Evolutionary conservation across 2,329 filamentous ascomycete species (phyloP).

Genomic region (Venturia oleaginea): DNA sequence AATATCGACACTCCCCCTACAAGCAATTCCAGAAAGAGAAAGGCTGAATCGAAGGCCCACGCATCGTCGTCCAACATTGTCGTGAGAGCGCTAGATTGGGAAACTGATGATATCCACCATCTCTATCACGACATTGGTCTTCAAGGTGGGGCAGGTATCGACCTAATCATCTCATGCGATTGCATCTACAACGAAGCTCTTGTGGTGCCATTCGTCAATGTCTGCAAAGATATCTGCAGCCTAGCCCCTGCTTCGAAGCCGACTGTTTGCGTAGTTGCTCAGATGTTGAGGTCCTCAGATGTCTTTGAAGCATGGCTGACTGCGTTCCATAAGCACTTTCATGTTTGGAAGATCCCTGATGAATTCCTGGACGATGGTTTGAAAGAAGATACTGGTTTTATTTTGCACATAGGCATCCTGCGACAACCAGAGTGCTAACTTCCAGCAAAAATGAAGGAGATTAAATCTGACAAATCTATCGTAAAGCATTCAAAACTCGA

Average conservation of each 20-base stretch:
- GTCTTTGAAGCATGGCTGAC: constrained; percentile 77
- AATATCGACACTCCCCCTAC: constrained; percentile 35
- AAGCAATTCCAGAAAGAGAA: neutral
- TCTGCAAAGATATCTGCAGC: constrained; percentile 65
- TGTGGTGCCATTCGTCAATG: constrained; percentile 70
- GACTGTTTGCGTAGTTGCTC: constrained; percentile 72
- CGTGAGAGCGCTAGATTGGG: constrained; percentile 63
- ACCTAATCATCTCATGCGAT: constrained; percentile 76
- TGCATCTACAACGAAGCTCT: constrained; percentile 92
- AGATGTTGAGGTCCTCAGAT: constrained; percentile 77
- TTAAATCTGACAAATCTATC: neutral
- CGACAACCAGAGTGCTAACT: constrained; percentile 5
- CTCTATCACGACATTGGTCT: constrained; percentile 18
- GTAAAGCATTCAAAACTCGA: neutral
- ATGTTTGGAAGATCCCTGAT: constrained; percentile 68
- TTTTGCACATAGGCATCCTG: constrained; percentile 69
- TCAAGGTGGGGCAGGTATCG: constrained; percentile 39
- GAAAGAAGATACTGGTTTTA: constrained; percentile 61
- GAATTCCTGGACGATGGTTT: constrained; percentile 50
- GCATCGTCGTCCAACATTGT: neutral
- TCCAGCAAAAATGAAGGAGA: neutral
- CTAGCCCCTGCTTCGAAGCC: constrained; percentile 36
- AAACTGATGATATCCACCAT: constrained; percentile 42
- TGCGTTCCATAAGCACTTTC: constrained; percentile 57
- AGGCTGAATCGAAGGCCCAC: neutral